Percentiles rank a stretch among this genome's conserved stretches.
phyloP scores from a whole-genome alignment of 176 grass and related monocot genomes.

The Pontederia paniculata region DNA sequence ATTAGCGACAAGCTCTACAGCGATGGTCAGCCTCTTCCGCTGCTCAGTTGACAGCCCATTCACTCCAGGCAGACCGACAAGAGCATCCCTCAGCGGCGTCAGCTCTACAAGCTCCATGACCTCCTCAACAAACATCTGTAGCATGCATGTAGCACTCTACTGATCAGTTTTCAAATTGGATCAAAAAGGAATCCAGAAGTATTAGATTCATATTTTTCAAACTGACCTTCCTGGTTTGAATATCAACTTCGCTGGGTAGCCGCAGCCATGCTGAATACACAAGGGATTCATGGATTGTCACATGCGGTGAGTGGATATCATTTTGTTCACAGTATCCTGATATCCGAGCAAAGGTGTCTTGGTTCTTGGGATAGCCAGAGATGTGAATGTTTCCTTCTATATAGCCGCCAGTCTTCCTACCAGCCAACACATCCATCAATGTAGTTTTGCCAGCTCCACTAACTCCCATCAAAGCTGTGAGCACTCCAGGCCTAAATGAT shows the following conservation, averaged over 20 bases:
- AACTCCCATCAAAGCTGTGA: slow-evolving; percentile 79
- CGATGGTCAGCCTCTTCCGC: slow-evolving; percentile 76
- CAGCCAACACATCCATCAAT: slow-evolving; percentile 64
- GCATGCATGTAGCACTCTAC: not conserved
- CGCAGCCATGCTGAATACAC: slow-evolving; percentile 56
- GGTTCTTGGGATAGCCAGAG: slow-evolving; percentile 72
- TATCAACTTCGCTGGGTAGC: slow-evolving; percentile 32
- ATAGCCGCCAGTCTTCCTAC: slow-evolving; percentile 68
- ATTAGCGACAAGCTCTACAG: slow-evolving; percentile 77
- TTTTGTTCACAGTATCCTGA: slow-evolving; percentile 80
- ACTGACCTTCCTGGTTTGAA: slow-evolving; percentile 59
- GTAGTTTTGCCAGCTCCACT: slow-evolving; percentile 87
- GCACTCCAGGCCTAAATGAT: slow-evolving; percentile 70
- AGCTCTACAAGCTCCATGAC: slow-evolving; percentile 88
- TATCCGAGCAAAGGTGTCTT: slow-evolving; percentile 82
- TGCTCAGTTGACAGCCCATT: slow-evolving; percentile 75
- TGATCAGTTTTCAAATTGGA: not conserved
- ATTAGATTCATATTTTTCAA: not conserved
- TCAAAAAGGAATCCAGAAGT: slow-evolving; percentile 1
- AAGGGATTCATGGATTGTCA: slow-evolving; percentile 69
- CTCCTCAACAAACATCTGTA: slow-evolving; percentile 74
- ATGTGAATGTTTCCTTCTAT: slow-evolving; percentile 53
- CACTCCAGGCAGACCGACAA: slow-evolving; percentile 64
- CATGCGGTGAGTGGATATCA: slow-evolving; percentile 76
- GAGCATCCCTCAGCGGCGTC: slow-evolving; percentile 42